Percentiles rank a stretch among this genome's conserved stretches.
Conservation (phyloP, 1,284 basidiomycete genomes). For the Ustilago bromivora region DNA sequence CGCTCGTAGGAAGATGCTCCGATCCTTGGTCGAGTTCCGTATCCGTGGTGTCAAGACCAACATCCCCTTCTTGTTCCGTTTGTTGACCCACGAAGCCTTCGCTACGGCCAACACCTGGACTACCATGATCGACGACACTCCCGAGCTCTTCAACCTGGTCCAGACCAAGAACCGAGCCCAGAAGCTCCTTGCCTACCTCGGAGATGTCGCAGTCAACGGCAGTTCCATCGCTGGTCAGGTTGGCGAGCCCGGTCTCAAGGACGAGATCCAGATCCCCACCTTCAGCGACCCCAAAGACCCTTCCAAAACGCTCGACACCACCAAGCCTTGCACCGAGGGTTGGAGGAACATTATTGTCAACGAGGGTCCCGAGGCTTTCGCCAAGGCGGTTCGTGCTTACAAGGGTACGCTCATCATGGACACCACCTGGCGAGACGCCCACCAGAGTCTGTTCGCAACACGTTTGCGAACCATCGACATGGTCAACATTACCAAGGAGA, state of each 20-base stretch:
- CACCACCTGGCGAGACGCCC: constrained; percentile 99
- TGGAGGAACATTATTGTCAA: constrained; percentile 99
- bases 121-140: constrained; percentile 90
- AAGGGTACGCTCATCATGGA: constrained; percentile 79
- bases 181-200: constrained; percentile 95
- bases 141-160: constrained; percentile 97
- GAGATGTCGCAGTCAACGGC: constrained; percentile 97
- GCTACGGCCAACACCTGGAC: constrained; percentile 96
- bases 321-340: constrained; percentile 84
- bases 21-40: constrained; percentile 98
- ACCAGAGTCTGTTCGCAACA: constrained; percentile 96
- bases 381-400: constrained; percentile 96
- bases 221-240: constrained; percentile 93
- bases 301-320: constrained; percentile 80
- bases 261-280: constrained; percentile 86
- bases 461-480: constrained; percentile 96
- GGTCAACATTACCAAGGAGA: constrained; percentile 98
- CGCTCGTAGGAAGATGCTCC: constrained; percentile 97
- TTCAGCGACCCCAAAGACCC: constrained; percentile 84
- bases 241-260: constrained; percentile 94
- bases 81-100: constrained; percentile 97
- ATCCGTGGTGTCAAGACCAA: constrained; percentile 98
- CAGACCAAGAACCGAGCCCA: constrained; percentile 98
- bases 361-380: constrained; percentile 97
- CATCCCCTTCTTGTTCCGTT: constrained; percentile 98